phyloP scores from a whole-genome alignment of 257 asterid genomes.

The Solanum chiquidenum region DNA sequence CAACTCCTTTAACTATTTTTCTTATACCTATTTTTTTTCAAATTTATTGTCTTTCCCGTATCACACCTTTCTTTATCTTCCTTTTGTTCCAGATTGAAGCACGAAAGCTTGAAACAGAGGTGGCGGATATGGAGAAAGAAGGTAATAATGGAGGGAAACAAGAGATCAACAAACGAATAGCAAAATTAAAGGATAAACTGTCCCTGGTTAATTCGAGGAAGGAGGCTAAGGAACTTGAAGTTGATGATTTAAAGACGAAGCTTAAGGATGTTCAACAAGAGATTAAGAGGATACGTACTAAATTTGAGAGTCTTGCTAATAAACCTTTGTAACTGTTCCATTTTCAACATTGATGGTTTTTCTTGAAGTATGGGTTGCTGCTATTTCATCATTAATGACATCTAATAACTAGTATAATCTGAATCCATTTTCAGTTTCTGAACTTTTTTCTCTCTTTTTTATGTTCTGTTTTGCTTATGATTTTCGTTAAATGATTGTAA shows the following conservation, averaged over 20 bases:
- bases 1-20: not conserved
- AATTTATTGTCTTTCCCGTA: too few relatives aligned
- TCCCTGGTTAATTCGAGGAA: slow-evolving; percentile 8
- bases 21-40: not conserved
- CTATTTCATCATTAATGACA: not conserved
- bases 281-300: slow-evolving; percentile 3
- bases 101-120: slow-evolving; percentile 18
- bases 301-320: slow-evolving; percentile 16
- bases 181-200: slow-evolving; percentile 33
- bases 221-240: slow-evolving; percentile 23
- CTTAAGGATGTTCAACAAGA: slow-evolving; percentile 15
- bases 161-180: slow-evolving; percentile 27
- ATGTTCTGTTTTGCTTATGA: not conserved
- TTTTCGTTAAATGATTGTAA: too few relatives aligned
- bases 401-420: not conserved
- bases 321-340: not conserved
- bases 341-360: not conserved
- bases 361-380: not conserved
- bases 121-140: not conserved
- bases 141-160: slow-evolving; percentile 26
- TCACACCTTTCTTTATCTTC: not conserved
- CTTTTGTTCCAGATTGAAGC: not conserved
- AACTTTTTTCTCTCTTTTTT: not conserved
- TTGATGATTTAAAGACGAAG: slow-evolving; percentile 16
- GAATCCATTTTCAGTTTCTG: too few relatives aligned